Conservation (phyloP, 2,329 filamentous ascomycete species). For the Paracorniculantispora psalliotae region DNA sequence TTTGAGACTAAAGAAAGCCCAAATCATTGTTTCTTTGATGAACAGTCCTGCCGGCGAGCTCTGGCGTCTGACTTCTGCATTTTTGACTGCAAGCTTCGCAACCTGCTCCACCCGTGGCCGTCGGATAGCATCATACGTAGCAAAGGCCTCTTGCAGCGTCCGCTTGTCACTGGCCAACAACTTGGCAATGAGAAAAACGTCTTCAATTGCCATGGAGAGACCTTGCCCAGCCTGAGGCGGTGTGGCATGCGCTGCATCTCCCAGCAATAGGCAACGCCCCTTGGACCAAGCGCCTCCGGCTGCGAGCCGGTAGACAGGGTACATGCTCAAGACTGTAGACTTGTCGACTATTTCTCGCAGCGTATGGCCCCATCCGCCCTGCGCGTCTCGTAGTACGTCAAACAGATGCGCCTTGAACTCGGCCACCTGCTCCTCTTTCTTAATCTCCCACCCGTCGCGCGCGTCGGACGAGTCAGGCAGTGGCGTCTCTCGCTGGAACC, state of each 20-base stretch:
- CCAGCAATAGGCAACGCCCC: slow-evolving; percentile 42
- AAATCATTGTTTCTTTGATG: background rate
- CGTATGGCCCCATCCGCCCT: background rate
- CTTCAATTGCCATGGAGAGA: background rate
- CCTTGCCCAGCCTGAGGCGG: slow-evolving; percentile 36
- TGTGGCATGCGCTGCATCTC: slow-evolving; percentile 53
- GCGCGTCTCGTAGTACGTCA: background rate
- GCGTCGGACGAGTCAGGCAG: background rate
- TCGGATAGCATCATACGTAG: background rate
- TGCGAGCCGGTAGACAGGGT: slow-evolving; percentile 17
- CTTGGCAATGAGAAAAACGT: background rate
- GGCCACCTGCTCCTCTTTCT: background rate
- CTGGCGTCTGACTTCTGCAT: background rate
- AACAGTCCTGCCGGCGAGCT: background rate
- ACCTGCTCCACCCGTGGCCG: background rate
- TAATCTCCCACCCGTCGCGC: background rate
- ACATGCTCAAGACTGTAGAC: background rate
- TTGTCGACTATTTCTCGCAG: background rate
- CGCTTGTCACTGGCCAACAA: background rate
- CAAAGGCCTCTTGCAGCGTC: background rate
- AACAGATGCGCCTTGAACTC: background rate
- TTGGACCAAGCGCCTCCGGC: slow-evolving; percentile 27
- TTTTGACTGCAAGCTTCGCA: background rate
- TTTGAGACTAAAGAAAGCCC: background rate
- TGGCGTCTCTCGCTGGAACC: background rate